phyloP scores from a whole-genome alignment of 441 rosid genomes.

The Sinapis alba region DNA sequence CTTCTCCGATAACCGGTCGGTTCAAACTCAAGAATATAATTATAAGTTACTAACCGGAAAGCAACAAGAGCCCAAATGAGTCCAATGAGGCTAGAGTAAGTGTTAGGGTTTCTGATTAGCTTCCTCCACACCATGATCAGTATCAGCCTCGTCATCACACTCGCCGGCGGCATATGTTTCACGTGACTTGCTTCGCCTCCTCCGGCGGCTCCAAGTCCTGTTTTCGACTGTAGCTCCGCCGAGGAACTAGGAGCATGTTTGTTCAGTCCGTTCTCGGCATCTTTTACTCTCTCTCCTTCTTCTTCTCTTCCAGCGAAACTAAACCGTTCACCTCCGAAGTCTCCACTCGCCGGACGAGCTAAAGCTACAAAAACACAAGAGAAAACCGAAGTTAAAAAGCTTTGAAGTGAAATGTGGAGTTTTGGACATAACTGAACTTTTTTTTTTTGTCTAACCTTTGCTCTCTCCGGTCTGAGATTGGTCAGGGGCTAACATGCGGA shows the following conservation, averaged over 20 bases:
- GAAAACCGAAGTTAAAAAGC: slow-evolving; percentile 8
- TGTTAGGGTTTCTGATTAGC: slow-evolving; percentile 88
- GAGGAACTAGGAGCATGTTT: slow-evolving; percentile 77
- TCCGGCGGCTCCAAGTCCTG: slow-evolving; percentile 45
- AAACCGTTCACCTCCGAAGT: slow-evolving; percentile 66
- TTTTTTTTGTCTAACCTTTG: slow-evolving; percentile 50
- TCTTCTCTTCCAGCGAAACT: slow-evolving; percentile 59
- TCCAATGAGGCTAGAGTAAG: slow-evolving; percentile 90
- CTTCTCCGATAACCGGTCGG: slow-evolving; percentile 11
- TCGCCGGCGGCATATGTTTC: slow-evolving; percentile 80
- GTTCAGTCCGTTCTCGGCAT: slow-evolving; percentile 53
- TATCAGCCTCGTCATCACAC: slow-evolving; percentile 91
- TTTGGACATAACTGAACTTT: not conserved
- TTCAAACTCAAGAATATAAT: not conserved
- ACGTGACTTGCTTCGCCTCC: slow-evolving; percentile 52
- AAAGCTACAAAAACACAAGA: not conserved
- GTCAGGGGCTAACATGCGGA: slow-evolving; percentile 87
- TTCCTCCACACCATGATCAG: slow-evolving; percentile 95
- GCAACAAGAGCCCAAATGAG: slow-evolving; percentile 90
- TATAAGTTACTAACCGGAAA: slow-evolving; percentile 52
- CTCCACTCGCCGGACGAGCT: too few species aligned
- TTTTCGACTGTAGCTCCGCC: slow-evolving; percentile 71
- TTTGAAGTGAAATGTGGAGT: slow-evolving; percentile 48
- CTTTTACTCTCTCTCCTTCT: slow-evolving; percentile 55
- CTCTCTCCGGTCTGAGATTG: slow-evolving; percentile 70